These are phyloP conservation scores for Ochetophila trinervis DNA, from an alignment of 306 rosid species.

Conservation along the genomic window DNA sequence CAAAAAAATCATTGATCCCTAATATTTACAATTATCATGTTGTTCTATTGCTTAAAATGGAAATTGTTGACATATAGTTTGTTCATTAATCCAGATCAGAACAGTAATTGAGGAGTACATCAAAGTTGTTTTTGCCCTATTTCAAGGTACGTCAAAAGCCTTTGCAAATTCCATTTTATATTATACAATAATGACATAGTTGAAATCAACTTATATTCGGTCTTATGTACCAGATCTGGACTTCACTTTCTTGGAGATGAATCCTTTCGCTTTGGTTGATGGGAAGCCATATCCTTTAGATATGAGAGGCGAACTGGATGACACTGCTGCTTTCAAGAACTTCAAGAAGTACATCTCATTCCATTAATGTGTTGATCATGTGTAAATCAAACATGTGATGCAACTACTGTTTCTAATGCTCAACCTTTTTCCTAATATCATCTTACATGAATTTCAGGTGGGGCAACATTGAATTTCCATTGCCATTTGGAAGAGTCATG, in stretches of 20 bases:
- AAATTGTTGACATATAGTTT: constrained; percentile 13
- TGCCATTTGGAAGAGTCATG: constrained; percentile 98
- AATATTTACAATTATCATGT: background rate
- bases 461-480: constrained; percentile 81
- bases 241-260: constrained; percentile 98
- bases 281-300: constrained; percentile 99
- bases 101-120: constrained; percentile 79
- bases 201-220: constrained; percentile 16
- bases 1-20: background rate
- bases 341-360: constrained; percentile 70
- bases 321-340: constrained; percentile 95
- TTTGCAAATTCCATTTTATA: constrained; percentile 2
- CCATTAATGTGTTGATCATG: constrained; percentile 11
- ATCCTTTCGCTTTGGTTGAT: constrained; percentile 79
- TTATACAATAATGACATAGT: background rate
- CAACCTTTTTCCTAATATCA: constrained; percentile 6
- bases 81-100: constrained; percentile 49
- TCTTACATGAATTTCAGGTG: constrained; percentile 53
- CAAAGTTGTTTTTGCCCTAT: constrained; percentile 60
- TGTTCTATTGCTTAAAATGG: constrained; percentile 8
- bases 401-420: constrained; percentile 10
- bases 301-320: constrained; percentile 99
- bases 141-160: constrained; percentile 61
- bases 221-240: constrained; percentile 65
- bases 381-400: constrained; percentile 7